phyloP scores from a whole-genome alignment of 306 rosid species.

The Erythrophleum fordii region DNA sequence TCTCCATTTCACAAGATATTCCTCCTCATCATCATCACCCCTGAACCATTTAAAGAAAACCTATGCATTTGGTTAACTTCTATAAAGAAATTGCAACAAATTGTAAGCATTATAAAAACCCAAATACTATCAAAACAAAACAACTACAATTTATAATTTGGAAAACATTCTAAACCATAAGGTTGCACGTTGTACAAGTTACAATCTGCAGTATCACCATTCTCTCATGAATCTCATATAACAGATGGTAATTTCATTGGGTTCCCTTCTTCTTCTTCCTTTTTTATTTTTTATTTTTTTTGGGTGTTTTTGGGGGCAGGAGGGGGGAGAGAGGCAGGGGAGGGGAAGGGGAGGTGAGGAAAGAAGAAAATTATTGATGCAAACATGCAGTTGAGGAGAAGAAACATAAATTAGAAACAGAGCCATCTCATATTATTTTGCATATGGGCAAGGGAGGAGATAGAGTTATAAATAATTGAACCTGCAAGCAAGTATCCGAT shows the following conservation, averaged over 20 bases:
- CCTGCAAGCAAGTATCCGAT: constrained; percentile 79
- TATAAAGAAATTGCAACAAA: constrained; percentile 3
- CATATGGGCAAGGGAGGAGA: constrained; percentile 16
- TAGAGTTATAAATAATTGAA: constrained; percentile 28
- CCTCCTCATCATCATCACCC: constrained; percentile 62
- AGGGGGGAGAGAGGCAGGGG: background rate
- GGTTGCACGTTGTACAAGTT: background rate
- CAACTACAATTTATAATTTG: background rate
- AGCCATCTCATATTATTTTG: background rate
- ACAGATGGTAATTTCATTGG: background rate
- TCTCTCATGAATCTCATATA: background rate
- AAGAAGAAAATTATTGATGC: background rate
- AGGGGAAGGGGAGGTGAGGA: background rate
- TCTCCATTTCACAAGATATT: constrained; percentile 71
- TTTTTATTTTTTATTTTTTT: too few relatives aligned
- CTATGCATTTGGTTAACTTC: background rate
- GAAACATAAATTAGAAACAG: constrained; percentile 4
- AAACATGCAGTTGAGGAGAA: background rate
- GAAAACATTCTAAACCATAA: background rate
- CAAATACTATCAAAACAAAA: background rate
- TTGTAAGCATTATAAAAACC: background rate
- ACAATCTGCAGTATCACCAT: background rate
- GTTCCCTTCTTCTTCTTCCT: background rate
- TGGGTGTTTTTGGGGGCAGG: background rate
- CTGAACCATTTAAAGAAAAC: constrained; percentile 45